Evolutionary conservation across 176 grass and related monocot genomes (phyloP).

Genomic region (Lolium multiflorum): DNA sequence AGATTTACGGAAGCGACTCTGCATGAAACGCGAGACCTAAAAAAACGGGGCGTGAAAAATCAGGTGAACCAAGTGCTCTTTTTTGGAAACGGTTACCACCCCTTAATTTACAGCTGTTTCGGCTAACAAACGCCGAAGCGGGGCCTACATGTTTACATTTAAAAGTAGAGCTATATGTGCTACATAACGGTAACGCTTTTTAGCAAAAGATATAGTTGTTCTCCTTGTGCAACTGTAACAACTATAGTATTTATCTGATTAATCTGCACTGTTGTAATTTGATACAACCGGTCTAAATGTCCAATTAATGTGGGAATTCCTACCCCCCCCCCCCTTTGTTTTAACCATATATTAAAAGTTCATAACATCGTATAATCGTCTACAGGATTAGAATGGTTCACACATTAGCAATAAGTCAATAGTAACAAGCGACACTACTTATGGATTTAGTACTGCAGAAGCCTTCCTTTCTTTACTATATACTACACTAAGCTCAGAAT

Average conservation of each 20-base stretch:
- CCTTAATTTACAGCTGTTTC: too few species aligned
- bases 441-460: constrained; percentile 16
- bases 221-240: constrained; percentile 10
- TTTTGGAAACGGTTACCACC: too few species aligned
- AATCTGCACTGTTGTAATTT: not conserved
- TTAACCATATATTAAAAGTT: not conserved
- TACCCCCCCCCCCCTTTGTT: not conserved
- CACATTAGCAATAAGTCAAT: constrained; percentile 20
- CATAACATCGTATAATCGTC: not conserved
- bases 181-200: not conserved
- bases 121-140: too few species aligned
- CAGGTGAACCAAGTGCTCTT: too few species aligned
- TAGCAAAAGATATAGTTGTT: not conserved
- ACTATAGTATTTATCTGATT: not conserved
- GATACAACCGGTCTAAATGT: not conserved
- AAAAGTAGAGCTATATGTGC: not conserved
- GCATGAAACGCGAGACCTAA: too few species aligned
- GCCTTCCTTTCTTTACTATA: not conserved
- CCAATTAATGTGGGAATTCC: not conserved
- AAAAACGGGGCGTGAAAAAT: too few species aligned
- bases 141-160: not conserved
- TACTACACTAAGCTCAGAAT: constrained; percentile 15
- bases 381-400: not conserved
- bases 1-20: too few species aligned
- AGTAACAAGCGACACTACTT: not conserved